Conservation (phyloP, 2,329 filamentous ascomycete genomes). For the Teratosphaeriaceae sp. region DNA sequence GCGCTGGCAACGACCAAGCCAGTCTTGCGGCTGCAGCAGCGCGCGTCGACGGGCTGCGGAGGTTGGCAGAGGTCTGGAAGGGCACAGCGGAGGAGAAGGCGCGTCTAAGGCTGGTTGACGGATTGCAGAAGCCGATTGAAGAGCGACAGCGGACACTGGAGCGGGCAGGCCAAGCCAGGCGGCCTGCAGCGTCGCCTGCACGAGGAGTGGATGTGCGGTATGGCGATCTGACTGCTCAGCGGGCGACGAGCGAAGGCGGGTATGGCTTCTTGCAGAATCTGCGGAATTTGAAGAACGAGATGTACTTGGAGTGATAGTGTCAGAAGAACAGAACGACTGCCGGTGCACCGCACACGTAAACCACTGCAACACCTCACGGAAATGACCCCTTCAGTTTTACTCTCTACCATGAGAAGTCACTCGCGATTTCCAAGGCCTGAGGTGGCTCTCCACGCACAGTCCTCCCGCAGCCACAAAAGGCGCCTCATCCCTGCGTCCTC, state of each 20-base stretch:
- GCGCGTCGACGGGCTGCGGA: slow-evolving; percentile 70
- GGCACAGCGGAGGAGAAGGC: slow-evolving; percentile 94
- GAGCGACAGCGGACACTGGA: slow-evolving; percentile 52
- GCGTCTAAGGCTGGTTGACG: slow-evolving; percentile 72
- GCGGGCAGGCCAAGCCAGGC: slow-evolving; percentile 13
- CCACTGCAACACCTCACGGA: background rate
- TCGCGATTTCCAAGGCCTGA: too few species aligned
- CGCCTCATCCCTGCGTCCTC: background rate
- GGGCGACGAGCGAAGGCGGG: slow-evolving; percentile 31
- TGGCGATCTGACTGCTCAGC: slow-evolving; percentile 11
- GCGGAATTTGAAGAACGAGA: slow-evolving; percentile 47
- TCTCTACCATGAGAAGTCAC: background rate
- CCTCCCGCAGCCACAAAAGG: background rate
- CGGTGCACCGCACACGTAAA: background rate
- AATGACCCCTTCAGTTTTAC: background rate
- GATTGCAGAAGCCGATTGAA: slow-evolving; percentile 73
- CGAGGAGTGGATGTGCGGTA: slow-evolving; percentile 23
- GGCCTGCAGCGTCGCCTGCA: slow-evolving; percentile 15
- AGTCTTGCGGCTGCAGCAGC: slow-evolving; percentile 68
- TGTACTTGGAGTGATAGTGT: slow-evolving; percentile 25
- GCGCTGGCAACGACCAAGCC: slow-evolving; percentile 46
- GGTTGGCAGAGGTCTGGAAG: slow-evolving; percentile 77
- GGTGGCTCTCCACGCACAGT: background rate
- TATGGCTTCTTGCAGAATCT: slow-evolving; percentile 49
- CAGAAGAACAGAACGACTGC: background rate